Base-by-base conservation (phyloP, 371 early-diverging fungal genomes). In the Saksenaea oblongispora region DNA sequence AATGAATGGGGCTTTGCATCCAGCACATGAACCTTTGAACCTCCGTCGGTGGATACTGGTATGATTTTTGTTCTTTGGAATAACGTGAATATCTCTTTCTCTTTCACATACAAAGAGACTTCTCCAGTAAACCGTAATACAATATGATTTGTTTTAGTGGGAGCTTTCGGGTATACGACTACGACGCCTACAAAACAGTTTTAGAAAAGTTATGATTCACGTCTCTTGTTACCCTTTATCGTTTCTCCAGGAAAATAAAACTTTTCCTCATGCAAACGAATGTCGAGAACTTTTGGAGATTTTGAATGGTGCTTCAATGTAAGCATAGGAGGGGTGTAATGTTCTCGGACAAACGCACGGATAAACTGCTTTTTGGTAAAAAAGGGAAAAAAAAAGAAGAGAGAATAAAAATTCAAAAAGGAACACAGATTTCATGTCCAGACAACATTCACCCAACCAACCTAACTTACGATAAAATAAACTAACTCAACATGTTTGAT, bases 221-320 rank as follows among this genome's bases (percentile, higher is more conserved):
- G 26, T 17, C 27, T 47, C 5, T 47, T 18, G 17, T 42, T 70
- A 79, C 83, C 83, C 74, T 78, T 72, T 13, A 82, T 75, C 5
- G 71, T 66, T 54, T 82, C 78, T 15, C 78, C 75, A 59, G 79
- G 79, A 62, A 82, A 82, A 60, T 79, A 82, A 56, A 74, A 82
- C 62, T 77, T 79, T 62, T 82, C 83, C 56, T 78, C 78, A 56
- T 73, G 67, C 22, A 81, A 67, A 39, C 60, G 70, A 69, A 81
- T 73, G 59, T 76, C 67, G 34, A 82, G 65, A 42, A 66, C 64
- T 59, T 79, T 80, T 47, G 51, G 22, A 10, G 51, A 47, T 11
- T 47, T 47, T n/a, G 51, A 47, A 47, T n/a, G 10, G 51, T 47
- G 51, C 51, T 47, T 47, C 51, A 47, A 18, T 47, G 51, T 22